A percentile compares a stretch with the other conserved stretches of the same genome.
phyloP scores from a whole-genome alignment of 1,139 yeast genomes.

The Geotrichum cucujoidarum region DNA sequence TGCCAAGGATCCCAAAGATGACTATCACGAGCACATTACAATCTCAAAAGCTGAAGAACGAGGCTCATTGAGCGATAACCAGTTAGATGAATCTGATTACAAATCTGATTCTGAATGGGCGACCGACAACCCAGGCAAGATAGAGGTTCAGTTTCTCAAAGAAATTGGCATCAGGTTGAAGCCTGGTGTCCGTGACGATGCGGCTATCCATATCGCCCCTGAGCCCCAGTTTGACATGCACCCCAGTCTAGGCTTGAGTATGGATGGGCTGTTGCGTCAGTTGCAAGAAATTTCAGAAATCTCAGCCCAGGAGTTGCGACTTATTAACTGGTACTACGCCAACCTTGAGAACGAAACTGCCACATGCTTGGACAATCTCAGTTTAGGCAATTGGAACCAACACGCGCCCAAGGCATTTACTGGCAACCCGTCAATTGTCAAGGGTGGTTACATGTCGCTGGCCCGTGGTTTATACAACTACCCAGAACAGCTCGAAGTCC shows the following conservation, averaged over 20 bases:
- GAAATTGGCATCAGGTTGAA: conserved; percentile 32
- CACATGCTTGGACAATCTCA: conserved; percentile 35
- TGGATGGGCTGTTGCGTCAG: conserved; percentile 36
- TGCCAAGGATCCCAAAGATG: conserved; percentile 37
- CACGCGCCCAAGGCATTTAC: conserved; percentile 40
- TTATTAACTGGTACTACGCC: conserved; percentile 42
- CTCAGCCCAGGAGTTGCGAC: conserved; percentile 35
- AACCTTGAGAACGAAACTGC: conserved; percentile 42
- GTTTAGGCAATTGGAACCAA: conserved; percentile 42
- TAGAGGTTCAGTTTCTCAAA: conserved; percentile 31
- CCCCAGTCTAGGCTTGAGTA: conserved; percentile 39
- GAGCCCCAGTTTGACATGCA: conserved; percentile 37
- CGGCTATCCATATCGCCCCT: conserved; percentile 34
- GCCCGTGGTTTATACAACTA: conserved; percentile 40
- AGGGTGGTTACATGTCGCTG: conserved; percentile 37
- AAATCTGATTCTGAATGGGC: conserved; percentile 15
- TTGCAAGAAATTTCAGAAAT: conserved; percentile 34
- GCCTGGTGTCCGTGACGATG: conserved; percentile 21
- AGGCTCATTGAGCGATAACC: conserved; percentile 23
- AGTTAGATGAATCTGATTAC: conserved; percentile 18
- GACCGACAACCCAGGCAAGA: conserved; percentile 31
- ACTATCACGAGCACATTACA: conserved; percentile 32
- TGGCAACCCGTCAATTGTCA: conserved; percentile 40
- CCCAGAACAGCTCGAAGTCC: conserved; percentile 40
- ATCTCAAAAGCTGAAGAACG: conserved; percentile 37